phyloP scores from a whole-genome alignment of 2,329 filamentous ascomycete species.

The Penicillium sp. region DNA sequence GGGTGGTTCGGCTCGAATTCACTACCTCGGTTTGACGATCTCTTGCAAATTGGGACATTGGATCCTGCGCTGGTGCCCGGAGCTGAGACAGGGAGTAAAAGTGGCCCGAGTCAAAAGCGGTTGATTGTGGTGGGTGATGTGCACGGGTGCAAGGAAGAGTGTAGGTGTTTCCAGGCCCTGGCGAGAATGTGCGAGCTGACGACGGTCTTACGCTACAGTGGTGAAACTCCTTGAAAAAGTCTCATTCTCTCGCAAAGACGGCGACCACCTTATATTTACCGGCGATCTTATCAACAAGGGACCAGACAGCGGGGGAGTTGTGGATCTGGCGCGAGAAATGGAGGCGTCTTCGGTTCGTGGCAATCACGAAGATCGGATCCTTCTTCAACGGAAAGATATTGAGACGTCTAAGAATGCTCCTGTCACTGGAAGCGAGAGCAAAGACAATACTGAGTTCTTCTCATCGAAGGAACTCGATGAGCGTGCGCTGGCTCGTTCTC shows the following conservation, averaged over 20 bases:
- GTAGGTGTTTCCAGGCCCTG: conserved; percentile 37
- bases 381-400: conserved; percentile 58
- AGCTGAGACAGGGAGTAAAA: conserved; percentile 7
- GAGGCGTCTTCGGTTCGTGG: conserved; percentile 79
- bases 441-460: conserved; percentile 28
- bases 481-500: conserved; percentile 53
- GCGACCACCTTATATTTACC: conserved; percentile 70
- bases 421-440: conserved; percentile 7
- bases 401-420: conserved; percentile 24
- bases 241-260: conserved; percentile 53
- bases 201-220: conserved; percentile 32
- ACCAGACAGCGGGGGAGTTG: conserved; percentile 72
- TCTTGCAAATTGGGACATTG: conserved; percentile 50
- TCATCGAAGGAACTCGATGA: conserved; percentile 35
- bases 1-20: conserved; percentile 48
- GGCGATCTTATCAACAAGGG: conserved; percentile 85
- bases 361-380: conserved; percentile 84
- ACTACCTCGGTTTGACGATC: conserved; percentile 46
- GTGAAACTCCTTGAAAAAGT: conserved; percentile 61
- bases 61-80: conserved; percentile 46
- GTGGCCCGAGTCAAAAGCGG: conserved; percentile 45
- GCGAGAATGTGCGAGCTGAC: neutral
- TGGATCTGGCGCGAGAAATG: conserved; percentile 68
- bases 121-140: conserved; percentile 86
- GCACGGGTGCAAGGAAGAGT: conserved; percentile 73